Evolutionary conservation across 495 filamentous ascomycete genomes (phyloP), one percentile per base, ranked within the genome.

Genomic region (Penicillium steckii): DNA sequence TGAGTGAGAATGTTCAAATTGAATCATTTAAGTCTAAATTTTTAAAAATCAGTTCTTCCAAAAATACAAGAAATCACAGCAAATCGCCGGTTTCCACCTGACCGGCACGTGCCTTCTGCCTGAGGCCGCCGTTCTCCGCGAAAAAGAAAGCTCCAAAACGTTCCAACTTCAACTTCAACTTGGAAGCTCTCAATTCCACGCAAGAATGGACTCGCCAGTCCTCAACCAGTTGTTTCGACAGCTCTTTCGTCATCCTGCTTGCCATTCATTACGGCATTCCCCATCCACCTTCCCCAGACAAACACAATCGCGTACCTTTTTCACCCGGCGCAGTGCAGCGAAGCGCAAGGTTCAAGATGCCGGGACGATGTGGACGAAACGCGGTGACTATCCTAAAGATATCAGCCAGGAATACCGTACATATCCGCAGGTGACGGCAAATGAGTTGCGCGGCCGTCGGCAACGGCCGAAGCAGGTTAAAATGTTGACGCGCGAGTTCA

Each of bases 401-500:
- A 89, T 88, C 70, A 74, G 78, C 5, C 81, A 89, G 41, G 92
- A 97, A 65, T 93, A 86, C 68, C 72, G 79, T 49, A 73, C 74
- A 52, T 96, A 89, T 64, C 92, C 94, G 1, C 81, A 85, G 58
- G 89, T 97, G 17, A 96, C 91, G 6, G 84, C 93, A 7, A 81
- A 89, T 56, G 82, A 87, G 21, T 69, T 99, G 59, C 82, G 85
- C 43, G 74, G 65, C 49, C 74, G 87, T 35, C 82, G 75, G 40
- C 88, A 95, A 60, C 77, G 95, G 56, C 94, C 94, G 10, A 83
- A 79, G 65, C 78, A 89, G 61, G 91, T 96, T 47, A 96, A 96
- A 81, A 99, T 99, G 94, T 70, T 96, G 59, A 86, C 91, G 60
- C 80, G 94, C 51, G 95, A 99, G 74, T 99, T 97, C 66, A 94